Evolutionary conservation across 257 asterid species (phyloP).

Genomic region (Gentiana straminea): DNA sequence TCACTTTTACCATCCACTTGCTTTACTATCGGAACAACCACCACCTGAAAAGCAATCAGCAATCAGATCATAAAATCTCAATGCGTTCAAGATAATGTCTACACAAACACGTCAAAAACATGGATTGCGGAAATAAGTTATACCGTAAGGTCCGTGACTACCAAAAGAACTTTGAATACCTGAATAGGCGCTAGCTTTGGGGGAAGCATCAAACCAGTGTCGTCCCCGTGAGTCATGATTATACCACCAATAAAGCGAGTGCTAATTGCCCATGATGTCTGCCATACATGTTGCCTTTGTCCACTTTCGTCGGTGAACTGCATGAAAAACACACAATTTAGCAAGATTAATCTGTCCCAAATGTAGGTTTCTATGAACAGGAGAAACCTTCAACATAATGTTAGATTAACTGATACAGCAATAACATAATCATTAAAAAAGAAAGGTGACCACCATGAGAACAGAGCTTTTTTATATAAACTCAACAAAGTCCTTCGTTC

Average conservation of each 20-base stretch:
- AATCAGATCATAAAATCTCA: background rate
- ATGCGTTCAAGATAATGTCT: background rate
- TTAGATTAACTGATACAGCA: too few species aligned
- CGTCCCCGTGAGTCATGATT: conserved; percentile 98
- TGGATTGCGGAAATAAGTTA: background rate
- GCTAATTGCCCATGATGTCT: conserved; percentile 99
- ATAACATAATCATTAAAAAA: too few species aligned
- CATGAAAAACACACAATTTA: conserved; percentile 2
- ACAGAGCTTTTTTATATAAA: too few species aligned
- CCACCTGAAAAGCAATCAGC: conserved; percentile 43
- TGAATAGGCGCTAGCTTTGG: conserved; percentile 89
- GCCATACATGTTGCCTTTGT: conserved; percentile 91
- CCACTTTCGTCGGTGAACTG: conserved; percentile 97
- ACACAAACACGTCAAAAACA: background rate
- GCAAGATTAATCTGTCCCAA: too few species aligned
- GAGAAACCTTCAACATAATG: too few species aligned
- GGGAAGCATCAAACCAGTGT: conserved; percentile 85
- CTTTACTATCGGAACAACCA: conserved; percentile 92
- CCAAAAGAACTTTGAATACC: conserved; percentile 32
- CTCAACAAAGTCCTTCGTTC: too few species aligned
- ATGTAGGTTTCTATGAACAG: too few species aligned
- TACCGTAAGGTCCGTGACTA: background rate
- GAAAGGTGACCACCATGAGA: too few species aligned
- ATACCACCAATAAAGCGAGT: conserved; percentile 95
- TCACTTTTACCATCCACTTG: conserved; percentile 59